Evolutionary conservation across 2,329 filamentous ascomycete species (phyloP).

Genomic region (Decorospora gaudefroyi): DNA sequence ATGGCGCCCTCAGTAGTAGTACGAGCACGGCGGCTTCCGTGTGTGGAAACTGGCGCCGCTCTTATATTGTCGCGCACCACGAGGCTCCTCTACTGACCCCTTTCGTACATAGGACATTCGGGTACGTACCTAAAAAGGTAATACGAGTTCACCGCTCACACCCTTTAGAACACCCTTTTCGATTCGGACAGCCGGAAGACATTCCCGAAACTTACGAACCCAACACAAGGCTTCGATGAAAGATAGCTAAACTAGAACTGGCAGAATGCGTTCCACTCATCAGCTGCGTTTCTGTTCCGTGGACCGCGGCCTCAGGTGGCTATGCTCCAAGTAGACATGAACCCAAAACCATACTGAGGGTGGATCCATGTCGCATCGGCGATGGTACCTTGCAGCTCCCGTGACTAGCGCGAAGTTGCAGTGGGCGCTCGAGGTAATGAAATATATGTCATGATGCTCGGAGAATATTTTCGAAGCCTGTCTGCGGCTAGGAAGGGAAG

Average conservation of each 20-base stretch:
- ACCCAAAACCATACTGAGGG: not conserved
- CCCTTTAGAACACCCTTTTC: slow-evolving; percentile 18
- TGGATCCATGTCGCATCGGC: slow-evolving; percentile 18
- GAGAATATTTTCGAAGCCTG: not conserved
- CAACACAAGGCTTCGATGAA: slow-evolving; percentile 14
- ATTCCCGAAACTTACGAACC: slow-evolving; percentile 2
- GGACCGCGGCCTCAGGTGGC: slow-evolving; percentile 11
- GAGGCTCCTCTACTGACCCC: slow-evolving; percentile 17
- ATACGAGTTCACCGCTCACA: slow-evolving; percentile 35
- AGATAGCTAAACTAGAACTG: slow-evolving; percentile 6
- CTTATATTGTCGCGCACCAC: slow-evolving; percentile 21
- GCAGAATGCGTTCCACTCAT: not conserved
- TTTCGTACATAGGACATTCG: slow-evolving; percentile 15
- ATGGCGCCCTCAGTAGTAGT: slow-evolving; percentile 23
- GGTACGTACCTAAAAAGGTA: slow-evolving; percentile 25
- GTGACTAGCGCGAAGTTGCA: slow-evolving; percentile 16
- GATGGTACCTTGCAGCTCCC: slow-evolving; percentile 29
- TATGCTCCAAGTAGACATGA: not conserved
- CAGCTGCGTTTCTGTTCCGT: not conserved
- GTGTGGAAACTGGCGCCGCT: slow-evolving; percentile 18
- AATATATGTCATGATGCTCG: slow-evolving; percentile 7
- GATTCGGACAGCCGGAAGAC: slow-evolving; percentile 5
- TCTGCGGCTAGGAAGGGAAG: slow-evolving; percentile 1
- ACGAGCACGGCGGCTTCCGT: slow-evolving; percentile 33
- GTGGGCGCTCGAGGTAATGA: slow-evolving; percentile 6